These are phyloP conservation scores for Aspergillus amoenus DNA, from an alignment of 2,329 filamentous ascomycete genomes.

Conservation along the genomic window DNA sequence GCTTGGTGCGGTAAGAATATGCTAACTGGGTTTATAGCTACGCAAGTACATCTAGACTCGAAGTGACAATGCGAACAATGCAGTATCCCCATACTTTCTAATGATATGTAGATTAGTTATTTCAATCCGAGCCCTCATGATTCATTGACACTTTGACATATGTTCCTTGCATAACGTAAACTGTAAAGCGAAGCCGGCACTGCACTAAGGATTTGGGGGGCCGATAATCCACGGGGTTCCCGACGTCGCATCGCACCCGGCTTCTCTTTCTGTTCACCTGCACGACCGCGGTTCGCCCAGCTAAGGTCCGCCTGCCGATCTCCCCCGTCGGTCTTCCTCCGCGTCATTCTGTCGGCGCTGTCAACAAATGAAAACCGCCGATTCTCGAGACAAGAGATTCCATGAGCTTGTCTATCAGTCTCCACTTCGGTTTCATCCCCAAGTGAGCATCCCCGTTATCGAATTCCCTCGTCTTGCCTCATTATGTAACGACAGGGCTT, in stretches of 20 bases:
- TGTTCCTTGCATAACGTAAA: too few relatives aligned
- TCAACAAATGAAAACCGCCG: neutral
- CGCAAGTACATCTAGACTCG: slow-evolving; percentile 5
- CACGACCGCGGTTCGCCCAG: neutral
- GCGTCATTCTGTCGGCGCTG: neutral
- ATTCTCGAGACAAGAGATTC: neutral
- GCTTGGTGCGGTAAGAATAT: neutral
- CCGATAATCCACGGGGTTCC: too few relatives aligned
- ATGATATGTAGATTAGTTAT: slow-evolving; percentile 13
- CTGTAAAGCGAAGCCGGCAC: too few relatives aligned
- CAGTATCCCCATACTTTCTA: neutral
- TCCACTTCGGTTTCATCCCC: neutral
- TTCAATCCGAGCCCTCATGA: neutral
- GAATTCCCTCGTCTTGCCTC: neutral
- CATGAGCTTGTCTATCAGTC: neutral
- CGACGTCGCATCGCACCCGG: too few relatives aligned
- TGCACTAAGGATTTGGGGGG: too few relatives aligned
- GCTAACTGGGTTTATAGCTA: slow-evolving; percentile 2
- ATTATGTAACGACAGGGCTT: neutral
- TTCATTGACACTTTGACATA: neutral
- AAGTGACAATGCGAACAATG: neutral
- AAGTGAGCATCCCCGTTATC: neutral
- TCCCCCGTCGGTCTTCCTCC: neutral
- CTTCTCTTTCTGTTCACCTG: neutral
- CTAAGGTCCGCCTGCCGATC: neutral